These are phyloP conservation scores for Porphyra umbilicalis DNA, from an alignment of 31 red algal species.

Conservation along the genomic window DNA sequence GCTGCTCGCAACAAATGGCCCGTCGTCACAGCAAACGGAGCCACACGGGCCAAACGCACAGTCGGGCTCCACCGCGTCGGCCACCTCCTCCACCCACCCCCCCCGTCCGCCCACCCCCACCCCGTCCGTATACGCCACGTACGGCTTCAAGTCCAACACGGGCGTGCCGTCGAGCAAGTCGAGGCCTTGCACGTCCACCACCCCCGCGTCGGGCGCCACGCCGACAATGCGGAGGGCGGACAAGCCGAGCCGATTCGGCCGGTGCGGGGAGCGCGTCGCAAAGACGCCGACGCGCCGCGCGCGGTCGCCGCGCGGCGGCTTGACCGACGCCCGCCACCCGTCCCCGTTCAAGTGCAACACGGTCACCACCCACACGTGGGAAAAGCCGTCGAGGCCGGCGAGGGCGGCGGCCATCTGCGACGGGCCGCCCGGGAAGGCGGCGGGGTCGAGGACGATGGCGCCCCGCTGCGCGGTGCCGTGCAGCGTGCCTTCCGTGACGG, in stretches of 20 bases:
- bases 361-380: slow-evolving; percentile 51
- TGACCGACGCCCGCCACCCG: slow-evolving; percentile 51
- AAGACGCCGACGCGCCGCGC: slow-evolving; percentile 66
- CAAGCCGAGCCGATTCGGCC: slow-evolving; percentile 75
- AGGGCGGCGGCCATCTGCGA: neutral
- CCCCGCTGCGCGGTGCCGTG: slow-evolving; percentile 42
- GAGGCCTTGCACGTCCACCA: slow-evolving; percentile 48
- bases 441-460: slow-evolving; percentile 25
- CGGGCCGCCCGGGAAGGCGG: slow-evolving; percentile 25
- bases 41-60: too few relatives aligned
- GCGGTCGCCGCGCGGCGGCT: slow-evolving; percentile 43
- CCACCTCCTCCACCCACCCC: neutral
- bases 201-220: slow-evolving; percentile 46
- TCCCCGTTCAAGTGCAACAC: slow-evolving; percentile 49
- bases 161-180: slow-evolving; percentile 82
- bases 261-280: slow-evolving; percentile 79
- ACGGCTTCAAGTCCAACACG: slow-evolving; percentile 73
- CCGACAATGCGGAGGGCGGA: slow-evolving; percentile 48
- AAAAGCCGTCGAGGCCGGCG: slow-evolving; percentile 43
- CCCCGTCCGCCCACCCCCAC: neutral
- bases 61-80: neutral
- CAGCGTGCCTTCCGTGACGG: slow-evolving; percentile 40
- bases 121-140: neutral
- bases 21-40: too few relatives aligned
- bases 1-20: too few relatives aligned